Evolutionary conservation across 2,329 filamentous ascomycete genomes (phyloP), one percentile per base, ranked within the genome.

Genomic region (Stemphylium beticola): DNA sequence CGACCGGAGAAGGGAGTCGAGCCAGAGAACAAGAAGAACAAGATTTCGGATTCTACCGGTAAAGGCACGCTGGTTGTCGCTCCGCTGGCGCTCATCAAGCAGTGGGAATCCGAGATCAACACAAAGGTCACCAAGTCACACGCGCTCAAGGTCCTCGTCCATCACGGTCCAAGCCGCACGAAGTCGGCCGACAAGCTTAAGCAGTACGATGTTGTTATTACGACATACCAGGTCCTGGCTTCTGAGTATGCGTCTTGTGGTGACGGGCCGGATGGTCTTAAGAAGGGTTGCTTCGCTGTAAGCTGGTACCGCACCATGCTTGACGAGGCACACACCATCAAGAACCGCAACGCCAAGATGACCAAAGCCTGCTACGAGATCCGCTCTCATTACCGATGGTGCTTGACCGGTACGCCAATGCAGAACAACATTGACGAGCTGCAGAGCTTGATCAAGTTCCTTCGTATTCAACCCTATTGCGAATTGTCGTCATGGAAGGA

Each of bases 401-500:
- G 95, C 71, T 78, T 99, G 58, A 96, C 93, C 0, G 95, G 95
- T 48, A 99, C 95, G 1, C 95, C 95, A 0, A 92, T 99, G 88
- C 95, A 99, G 73, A 99, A 99, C 77, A 98, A 96, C 67, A 84
- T 99, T 5, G 95, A 99, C 62, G 95, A 99, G 75, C 80, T 99
- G 46, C 95, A 99, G 72, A 96, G 92, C 63, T 79, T 99, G 49
- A 91, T 99, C 73, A 91, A 88, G 58, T 99, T 99, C 74, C 82
- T 99, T 33, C 87, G 91, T 14, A 96, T 99, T 71, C 89, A 90
- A 64, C 95, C 95, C 0, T 98, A 95, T 69, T 88, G 96, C 67
- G 87, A 97, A 51, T 80, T 97, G 17, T 83, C 85, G 9, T 86
- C 89, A 55, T 99, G 95, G 93, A 93, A 93, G 64, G 89, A 93